Base-by-base conservation (phyloP, 1,284 basidiomycete species). In the Microbotryum saponariae region DNA sequence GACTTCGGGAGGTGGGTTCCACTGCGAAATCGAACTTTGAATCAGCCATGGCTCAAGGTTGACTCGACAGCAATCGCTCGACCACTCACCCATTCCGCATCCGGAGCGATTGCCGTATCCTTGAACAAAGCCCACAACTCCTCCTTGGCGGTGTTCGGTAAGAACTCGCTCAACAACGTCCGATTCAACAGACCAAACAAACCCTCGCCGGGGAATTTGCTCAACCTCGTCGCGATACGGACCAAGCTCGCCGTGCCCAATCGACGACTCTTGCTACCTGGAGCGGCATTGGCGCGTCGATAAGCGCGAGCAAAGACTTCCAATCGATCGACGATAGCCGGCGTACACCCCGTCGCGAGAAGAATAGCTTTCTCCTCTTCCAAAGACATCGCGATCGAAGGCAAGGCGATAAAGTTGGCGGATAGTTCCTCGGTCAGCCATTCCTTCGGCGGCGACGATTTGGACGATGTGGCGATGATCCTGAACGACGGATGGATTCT, bases 371-470 rank as follows among this genome's bases (percentile, higher is more conserved):
- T 64, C 62, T 77, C 76, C 57, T 77, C 76, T 20, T 55, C 65
- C 9, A 67, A 62, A n/a, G 71, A 63, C 76, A 77, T 77, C 2
- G 75, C 72, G 51, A 69, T 59, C 14, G 76, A 70, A 37, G 71
- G 64, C 33, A 76, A 71, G 54, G 73, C 67, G 31, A 68, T 66
- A 54, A 77, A 74, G 44, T 73, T 66, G 5, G 75, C 71, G 29
- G 72, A 62, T 18, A 74, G 69, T 53, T 74, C 72, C 52, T 77
- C 76, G n/a, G 73, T 72, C 4, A 77, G 67, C 75, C 75, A 77
- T 16, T 68, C 63, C 33, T 69, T 66, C 7, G 70, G 69, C 4
- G 72, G 50, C 8, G 58, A 50, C 16, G 65, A 52, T 25, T 67
- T 62, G 3, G 61, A 60, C 2, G 76, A 72, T 4, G 73, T 76